These are phyloP conservation scores for Pythium insidiosum DNA, from an alignment of 352 stramenopile genomes.

Conservation along the genomic window DNA sequence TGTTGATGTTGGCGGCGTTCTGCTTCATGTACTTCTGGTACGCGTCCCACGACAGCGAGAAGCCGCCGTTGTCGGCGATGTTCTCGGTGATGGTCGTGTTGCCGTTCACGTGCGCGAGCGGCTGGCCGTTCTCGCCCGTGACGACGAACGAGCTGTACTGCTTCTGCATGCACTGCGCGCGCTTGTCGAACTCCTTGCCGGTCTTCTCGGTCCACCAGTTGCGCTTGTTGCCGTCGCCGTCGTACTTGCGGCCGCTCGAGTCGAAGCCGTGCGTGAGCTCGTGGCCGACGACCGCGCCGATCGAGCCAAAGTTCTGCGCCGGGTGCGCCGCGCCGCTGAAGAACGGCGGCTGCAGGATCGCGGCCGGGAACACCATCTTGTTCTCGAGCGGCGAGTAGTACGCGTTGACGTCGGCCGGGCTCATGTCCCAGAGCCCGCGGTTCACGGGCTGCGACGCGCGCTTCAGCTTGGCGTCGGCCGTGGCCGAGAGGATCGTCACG, in stretches of 20 bases:
- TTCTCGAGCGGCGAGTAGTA: conserved; percentile 11
- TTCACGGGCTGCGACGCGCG: conserved; percentile 38
- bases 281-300: conserved; percentile 77
- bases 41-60: conserved; percentile 45
- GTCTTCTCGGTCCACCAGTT: conserved; percentile 88
- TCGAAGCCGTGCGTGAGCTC: conserved; percentile 95
- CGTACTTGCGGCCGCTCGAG: conserved; percentile 81
- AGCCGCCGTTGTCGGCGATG: conserved; percentile 67
- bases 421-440: conserved; percentile 56
- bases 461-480: conserved; percentile 14
- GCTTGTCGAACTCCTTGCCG: conserved; percentile 47
- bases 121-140: conserved; percentile 15
- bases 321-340: conserved; percentile 50
- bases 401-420: conserved; percentile 67
- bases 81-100: conserved; percentile 62
- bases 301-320: conserved; percentile 71
- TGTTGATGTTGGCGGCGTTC: conserved; percentile 29
- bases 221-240: conserved; percentile 81
- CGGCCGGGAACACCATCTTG: conserved; percentile 75
- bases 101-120: conserved; percentile 45
- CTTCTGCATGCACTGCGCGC: conserved; percentile 41
- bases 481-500: conserved; percentile 20
- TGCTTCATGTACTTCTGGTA: conserved; percentile 26
- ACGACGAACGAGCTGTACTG: conserved; percentile 44
- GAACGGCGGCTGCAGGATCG: conserved; percentile 82